A percentile compares a stretch with the other conserved stretches of the same genome.
phyloP scores from a whole-genome alignment of 768 basidiomycete genomes.

The Gyrodon lividus region DNA sequence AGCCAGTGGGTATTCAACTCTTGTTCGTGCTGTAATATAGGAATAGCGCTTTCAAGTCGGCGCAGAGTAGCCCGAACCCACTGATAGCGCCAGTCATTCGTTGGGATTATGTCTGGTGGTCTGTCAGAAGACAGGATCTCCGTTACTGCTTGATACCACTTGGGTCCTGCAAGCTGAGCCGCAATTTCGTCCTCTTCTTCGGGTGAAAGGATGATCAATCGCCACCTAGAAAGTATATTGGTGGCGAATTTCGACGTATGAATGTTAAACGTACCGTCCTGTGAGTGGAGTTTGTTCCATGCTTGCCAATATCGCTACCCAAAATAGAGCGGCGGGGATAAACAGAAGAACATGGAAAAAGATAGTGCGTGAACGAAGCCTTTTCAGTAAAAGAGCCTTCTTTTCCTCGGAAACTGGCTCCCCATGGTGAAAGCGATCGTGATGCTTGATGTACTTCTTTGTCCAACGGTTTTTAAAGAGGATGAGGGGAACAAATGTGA shows the following conservation, averaged over 20 bases:
- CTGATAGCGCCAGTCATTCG: constrained; percentile 82
- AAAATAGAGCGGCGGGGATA: constrained; percentile 61
- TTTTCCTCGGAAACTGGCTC: constrained; percentile 53
- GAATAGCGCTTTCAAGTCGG: constrained; percentile 72
- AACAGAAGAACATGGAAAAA: constrained; percentile 56
- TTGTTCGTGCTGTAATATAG: constrained; percentile 58
- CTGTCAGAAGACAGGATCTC: constrained; percentile 72
- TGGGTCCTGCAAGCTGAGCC: constrained; percentile 73
- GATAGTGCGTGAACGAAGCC: constrained; percentile 48
- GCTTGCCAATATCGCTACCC: constrained; percentile 69
- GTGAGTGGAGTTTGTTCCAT: constrained; percentile 79
- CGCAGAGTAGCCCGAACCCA: constrained; percentile 86
- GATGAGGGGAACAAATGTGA: constrained; percentile 74
- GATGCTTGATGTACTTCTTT: constrained; percentile 48
- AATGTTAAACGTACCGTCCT: constrained; percentile 60
- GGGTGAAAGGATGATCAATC: constrained; percentile 85
- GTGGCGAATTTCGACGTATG: neutral
- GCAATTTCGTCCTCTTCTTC: constrained; percentile 92
- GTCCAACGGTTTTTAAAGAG: constrained; percentile 57
- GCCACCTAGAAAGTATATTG: constrained; percentile 54
- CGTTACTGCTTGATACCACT: constrained; percentile 84
- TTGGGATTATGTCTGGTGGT: constrained; percentile 60
- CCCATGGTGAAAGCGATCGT: constrained; percentile 35
- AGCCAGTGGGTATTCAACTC: constrained; percentile 58
- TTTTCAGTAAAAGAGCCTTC: constrained; percentile 44